Base-by-base conservation (phyloP, 352 stramenopile species). In the Phytophthora cryptogea region DNA sequence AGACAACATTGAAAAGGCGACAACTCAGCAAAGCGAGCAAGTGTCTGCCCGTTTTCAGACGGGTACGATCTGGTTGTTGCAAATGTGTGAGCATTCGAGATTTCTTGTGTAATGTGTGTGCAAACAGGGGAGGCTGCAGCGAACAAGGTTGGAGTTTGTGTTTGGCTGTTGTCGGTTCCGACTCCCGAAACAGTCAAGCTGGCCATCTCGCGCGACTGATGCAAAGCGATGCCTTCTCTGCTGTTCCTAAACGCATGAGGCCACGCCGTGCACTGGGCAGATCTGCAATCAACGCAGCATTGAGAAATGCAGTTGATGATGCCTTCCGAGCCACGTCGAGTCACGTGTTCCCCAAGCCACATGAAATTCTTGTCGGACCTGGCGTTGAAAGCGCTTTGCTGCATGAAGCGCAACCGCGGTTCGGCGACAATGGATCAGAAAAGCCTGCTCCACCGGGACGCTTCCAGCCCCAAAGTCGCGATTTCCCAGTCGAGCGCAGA, bases 401-500 rank as follows among this genome's bases (percentile, higher is more conserved):
- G 46, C 30, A 23, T 43, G 48, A 27, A 30, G 48, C 26, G 26
- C 26, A 44, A 47, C n/a, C 36, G 26, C 33, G 28, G 20, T 55
- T 33, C 51, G 53, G 16, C 54, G 54, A 49, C 43, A 42, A n/a
- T 35, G 40, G 51, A 35, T 50, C 51, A 40, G 51, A 50, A 30
- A 59, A 49, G 51, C 40, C 52, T 59, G 41, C 41, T 4, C 14
- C 52, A 59, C 40, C 52, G 52, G 40, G 40, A 54, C 47, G 33
- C 32, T 45, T 54, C 47, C 47, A 44, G 47, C 47, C 33, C 32
- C 42, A 59, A 52, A 14, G 20, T 33, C 31, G 20, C 27, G 47
- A 54, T 54, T 54, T 54, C 13, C 47, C 35, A 53, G 30, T 40
- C 27, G 31, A n/a, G 27, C 57, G 54, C 49, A 55, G 49, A 64